Evolutionary conservation across 108 stramenopile genomes (phyloP).

Genomic region (Stephanodiscus minutulus): DNA sequence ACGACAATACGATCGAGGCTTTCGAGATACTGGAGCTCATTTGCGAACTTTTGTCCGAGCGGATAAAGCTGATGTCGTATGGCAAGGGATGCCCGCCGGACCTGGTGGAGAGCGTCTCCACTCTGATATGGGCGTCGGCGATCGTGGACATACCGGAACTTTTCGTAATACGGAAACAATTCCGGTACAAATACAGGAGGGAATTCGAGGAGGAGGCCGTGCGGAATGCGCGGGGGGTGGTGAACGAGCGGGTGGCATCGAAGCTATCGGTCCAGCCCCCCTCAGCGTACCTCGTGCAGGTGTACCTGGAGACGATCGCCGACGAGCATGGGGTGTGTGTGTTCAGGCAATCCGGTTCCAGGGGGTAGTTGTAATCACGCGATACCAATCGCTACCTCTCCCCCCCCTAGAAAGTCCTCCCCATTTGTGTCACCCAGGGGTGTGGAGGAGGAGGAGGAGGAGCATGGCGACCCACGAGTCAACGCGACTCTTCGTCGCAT

Average conservation of each 20-base stretch:
- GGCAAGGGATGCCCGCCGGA: conserved; percentile 81
- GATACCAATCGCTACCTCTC: no score
- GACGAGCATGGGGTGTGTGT: conserved; percentile 81
- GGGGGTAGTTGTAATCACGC: no score
- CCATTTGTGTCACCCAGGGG: no score
- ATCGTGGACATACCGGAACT: conserved; percentile 88
- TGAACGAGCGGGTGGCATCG: conserved; percentile 90
- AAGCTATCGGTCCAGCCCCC: conserved; percentile 89
- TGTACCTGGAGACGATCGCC: conserved; percentile 88
- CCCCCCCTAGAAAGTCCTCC: no score
- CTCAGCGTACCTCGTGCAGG: conserved; percentile 79
- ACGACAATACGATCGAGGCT: conserved; percentile 87
- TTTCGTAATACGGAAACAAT: conserved; percentile 77
- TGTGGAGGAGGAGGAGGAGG: no score
- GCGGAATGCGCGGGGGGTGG: conserved; percentile 68
- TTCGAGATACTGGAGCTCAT: conserved; percentile 81
- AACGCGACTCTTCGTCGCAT: no score
- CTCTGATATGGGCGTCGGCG: conserved; percentile 81
- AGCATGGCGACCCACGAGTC: no score
- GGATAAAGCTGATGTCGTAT: conserved; percentile 68
- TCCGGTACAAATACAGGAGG: conserved; percentile 84
- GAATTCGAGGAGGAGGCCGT: conserved; percentile 81
- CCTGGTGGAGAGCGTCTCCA: conserved; percentile 65
- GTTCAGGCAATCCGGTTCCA: no score
- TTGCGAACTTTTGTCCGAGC: conserved; percentile 81